A percentile compares a stretch with the other conserved stretches of the same genome.
These are phyloP conservation scores for Porcisia deanei DNA, from an alignment of 208 protist genomes.

Conservation along the genomic window DNA sequence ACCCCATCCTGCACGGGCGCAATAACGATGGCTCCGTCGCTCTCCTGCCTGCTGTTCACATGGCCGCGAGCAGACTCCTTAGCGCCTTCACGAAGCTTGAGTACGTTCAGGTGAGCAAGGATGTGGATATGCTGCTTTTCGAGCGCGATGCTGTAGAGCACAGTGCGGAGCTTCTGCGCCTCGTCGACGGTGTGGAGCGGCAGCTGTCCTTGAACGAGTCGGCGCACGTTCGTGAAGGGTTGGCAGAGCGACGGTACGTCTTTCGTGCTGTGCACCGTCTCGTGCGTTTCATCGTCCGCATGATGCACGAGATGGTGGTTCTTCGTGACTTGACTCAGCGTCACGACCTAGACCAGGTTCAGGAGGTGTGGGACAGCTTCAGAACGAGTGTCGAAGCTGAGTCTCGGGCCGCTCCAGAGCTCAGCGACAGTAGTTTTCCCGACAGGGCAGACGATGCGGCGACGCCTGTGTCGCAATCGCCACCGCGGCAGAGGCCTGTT, in stretches of 20 bases:
- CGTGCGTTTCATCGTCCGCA: constrained; percentile 39
- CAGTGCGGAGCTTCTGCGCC: constrained; percentile 31
- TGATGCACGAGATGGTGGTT: constrained; percentile 44
- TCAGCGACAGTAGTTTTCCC: neutral
- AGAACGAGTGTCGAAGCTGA: constrained; percentile 17
- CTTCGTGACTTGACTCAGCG: constrained; percentile 42
- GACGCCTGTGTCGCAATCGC: neutral
- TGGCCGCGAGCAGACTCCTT: constrained; percentile 44
- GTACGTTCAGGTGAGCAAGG: constrained; percentile 51
- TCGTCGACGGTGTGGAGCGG: constrained; percentile 61
- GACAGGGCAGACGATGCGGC: neutral
- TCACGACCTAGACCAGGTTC: constrained; percentile 39
- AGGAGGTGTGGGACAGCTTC: constrained; percentile 39
- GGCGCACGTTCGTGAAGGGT: constrained; percentile 40
- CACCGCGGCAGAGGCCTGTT: neutral
- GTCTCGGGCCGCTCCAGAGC: neutral
- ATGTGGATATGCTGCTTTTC: constrained; percentile 38
- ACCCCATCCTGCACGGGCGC: neutral
- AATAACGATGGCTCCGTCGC: constrained; percentile 23
- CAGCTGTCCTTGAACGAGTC: constrained; percentile 57
- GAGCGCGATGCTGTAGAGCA: constrained; percentile 43
- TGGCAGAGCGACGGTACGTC: constrained; percentile 30
- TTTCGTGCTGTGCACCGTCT: constrained; percentile 41
- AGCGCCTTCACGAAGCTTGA: constrained; percentile 59
- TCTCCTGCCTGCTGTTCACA: constrained; percentile 49